Conservation (phyloP, 2,329 filamentous ascomycete genomes). For the Colletotrichum tofieldiae region DNA sequence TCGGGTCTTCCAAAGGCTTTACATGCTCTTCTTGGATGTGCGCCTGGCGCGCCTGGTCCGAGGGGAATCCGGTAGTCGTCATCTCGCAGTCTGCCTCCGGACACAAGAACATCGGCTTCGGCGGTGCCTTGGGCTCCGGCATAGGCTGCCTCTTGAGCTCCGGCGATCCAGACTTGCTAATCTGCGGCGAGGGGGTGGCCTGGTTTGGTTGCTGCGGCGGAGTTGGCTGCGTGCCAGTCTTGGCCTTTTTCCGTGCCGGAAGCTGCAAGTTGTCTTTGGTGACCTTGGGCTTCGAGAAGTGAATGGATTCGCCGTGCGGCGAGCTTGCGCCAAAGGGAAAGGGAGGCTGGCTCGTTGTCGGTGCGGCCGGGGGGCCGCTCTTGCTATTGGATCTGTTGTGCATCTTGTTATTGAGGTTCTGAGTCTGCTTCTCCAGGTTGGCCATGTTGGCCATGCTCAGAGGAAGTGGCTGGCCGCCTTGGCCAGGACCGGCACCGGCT, state of each 20-base stretch:
- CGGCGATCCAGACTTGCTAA: conserved; percentile 64
- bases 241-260: conserved; percentile 71
- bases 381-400: conserved; percentile 63
- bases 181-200: conserved; percentile 64
- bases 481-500: conserved; percentile 29
- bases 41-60: conserved; percentile 66
- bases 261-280: conserved; percentile 69
- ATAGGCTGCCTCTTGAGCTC: conserved; percentile 58
- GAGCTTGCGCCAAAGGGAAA: conserved; percentile 70
- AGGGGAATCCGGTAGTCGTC: conserved; percentile 65
- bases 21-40: conserved; percentile 74
- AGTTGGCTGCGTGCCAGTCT: conserved; percentile 59
- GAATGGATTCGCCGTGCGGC: conserved; percentile 73
- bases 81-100: conserved; percentile 70
- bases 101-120: conserved; percentile 65
- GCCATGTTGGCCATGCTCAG: conserved; percentile 56
- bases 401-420: conserved; percentile 61
- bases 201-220: conserved; percentile 57
- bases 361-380: conserved; percentile 67
- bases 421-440: conserved; percentile 68
- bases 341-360: conserved; percentile 71
- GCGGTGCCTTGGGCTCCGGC: conserved; percentile 47
- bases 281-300: conserved; percentile 66
- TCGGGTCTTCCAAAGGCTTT: conserved; percentile 69
- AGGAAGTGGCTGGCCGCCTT: conserved; percentile 47